Conservation (phyloP, 352 stramenopile species). For the Globisporangium heterothallicum region DNA sequence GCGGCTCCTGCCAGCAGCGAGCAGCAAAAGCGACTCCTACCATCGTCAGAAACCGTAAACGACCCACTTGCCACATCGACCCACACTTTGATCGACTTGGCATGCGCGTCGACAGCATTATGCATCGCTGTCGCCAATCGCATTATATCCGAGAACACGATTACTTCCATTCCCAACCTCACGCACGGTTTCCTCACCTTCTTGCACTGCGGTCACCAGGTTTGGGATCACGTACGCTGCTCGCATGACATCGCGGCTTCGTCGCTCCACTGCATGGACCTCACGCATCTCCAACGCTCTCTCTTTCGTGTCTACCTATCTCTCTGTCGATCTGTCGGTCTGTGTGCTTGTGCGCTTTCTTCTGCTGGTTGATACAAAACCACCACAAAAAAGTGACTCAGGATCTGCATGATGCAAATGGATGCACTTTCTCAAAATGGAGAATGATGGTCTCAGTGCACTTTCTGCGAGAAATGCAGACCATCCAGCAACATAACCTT, state of each 20-base stretch:
- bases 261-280: constrained; percentile 26
- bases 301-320: no score
- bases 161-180: no score
- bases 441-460: no score
- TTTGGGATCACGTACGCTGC: constrained; percentile 59
- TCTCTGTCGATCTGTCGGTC: not conserved
- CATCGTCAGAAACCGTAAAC: constrained; percentile 66
- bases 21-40: constrained; percentile 20
- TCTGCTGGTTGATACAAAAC: no score
- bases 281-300: constrained; percentile 14
- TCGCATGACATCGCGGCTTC: constrained; percentile 37
- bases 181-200: constrained; percentile 34
- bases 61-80: constrained; percentile 39
- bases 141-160: no score
- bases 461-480: no score
- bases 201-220: constrained; percentile 50
- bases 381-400: no score
- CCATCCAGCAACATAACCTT: no score
- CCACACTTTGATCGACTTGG: constrained; percentile 36
- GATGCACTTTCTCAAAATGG: no score
- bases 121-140: constrained; percentile 65
- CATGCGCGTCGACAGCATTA: constrained; percentile 66
- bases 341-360: not conserved
- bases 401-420: no score
- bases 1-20: not conserved